Conservation (phyloP, 495 filamentous ascomycete species). For the Annulohypoxylon maeteangense region DNA sequence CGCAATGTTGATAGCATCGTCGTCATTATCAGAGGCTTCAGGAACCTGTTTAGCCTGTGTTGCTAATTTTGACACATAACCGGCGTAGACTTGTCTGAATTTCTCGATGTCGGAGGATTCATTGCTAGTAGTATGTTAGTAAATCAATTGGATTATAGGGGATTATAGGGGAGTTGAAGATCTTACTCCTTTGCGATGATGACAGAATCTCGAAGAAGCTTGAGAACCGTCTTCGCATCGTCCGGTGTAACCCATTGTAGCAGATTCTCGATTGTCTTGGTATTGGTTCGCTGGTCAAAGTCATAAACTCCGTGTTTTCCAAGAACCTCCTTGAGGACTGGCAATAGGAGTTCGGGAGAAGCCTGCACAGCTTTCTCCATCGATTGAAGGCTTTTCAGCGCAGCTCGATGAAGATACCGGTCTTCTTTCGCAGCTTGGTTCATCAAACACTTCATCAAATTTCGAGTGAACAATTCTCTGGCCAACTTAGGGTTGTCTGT, state of each 20-base stretch:
- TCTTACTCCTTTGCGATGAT: slow-evolving; percentile 47
- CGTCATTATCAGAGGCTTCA: slow-evolving; percentile 5
- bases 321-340: slow-evolving; percentile 72
- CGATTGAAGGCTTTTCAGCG: slow-evolving; percentile 74
- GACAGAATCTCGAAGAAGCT: slow-evolving; percentile 53
- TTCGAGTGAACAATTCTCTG: slow-evolving; percentile 75
- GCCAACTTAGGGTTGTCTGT: slow-evolving; percentile 38
- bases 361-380: slow-evolving; percentile 73
- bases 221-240: slow-evolving; percentile 59
- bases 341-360: slow-evolving; percentile 67
- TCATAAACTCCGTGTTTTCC: slow-evolving; percentile 74
- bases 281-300: slow-evolving; percentile 88
- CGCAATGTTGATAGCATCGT: slow-evolving; percentile 29
- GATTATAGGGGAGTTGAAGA: neutral
- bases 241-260: slow-evolving; percentile 68
- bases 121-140: slow-evolving; percentile 34
- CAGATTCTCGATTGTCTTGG: slow-evolving; percentile 85
- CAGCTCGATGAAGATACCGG: slow-evolving; percentile 84
- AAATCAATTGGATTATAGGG: neutral
- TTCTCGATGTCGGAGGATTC: slow-evolving; percentile 51
- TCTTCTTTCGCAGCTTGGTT: slow-evolving; percentile 88
- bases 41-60: slow-evolving; percentile 33
- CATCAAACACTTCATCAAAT: slow-evolving; percentile 82
- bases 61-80: slow-evolving; percentile 61
- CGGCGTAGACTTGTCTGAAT: slow-evolving; percentile 62